phyloP scores from a whole-genome alignment of 352 stramenopile species.

The Globisporangium heterothallicum region DNA sequence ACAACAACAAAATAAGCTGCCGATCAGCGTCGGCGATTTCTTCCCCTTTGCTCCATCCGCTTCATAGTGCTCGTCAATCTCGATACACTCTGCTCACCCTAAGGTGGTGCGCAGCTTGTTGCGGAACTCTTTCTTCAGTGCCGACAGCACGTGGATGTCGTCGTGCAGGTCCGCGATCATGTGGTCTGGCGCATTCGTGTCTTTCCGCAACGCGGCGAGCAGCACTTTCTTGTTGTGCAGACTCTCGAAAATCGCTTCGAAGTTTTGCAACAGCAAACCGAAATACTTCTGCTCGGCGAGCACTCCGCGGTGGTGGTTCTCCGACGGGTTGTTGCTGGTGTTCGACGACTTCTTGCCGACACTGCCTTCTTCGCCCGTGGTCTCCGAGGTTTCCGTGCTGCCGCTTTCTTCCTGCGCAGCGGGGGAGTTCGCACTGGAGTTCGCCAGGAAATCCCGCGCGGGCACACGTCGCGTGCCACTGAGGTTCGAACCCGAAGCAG shows the following conservation, averaged over 20 bases:
- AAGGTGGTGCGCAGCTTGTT: conserved; percentile 67
- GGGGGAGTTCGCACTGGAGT: conserved; percentile 23
- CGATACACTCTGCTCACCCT: conserved; percentile 20
- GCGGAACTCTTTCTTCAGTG: conserved; percentile 74
- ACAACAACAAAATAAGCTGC: too few species aligned
- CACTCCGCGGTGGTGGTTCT: conserved; percentile 44
- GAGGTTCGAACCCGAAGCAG: neutral
- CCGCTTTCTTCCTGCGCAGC: conserved; percentile 26
- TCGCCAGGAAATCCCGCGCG: conserved; percentile 5
- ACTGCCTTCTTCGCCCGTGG: conserved; percentile 61
- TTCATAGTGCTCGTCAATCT: too few species aligned
- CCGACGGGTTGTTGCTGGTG: conserved; percentile 36
- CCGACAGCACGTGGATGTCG: conserved; percentile 76
- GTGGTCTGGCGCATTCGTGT: conserved; percentile 59
- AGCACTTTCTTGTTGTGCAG: conserved; percentile 84
- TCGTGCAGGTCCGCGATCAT: conserved; percentile 72
- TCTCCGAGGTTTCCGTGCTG: conserved; percentile 76
- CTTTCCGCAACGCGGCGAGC: conserved; percentile 61
- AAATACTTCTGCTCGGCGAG: conserved; percentile 82
- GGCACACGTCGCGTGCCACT: conserved; percentile 3
- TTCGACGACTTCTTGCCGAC: conserved; percentile 44
- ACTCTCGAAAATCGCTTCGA: conserved; percentile 80
- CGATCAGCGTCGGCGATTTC: too few species aligned
- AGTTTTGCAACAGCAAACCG: conserved; percentile 74
- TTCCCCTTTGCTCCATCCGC: too few species aligned